Base-by-base conservation (phyloP, 2,329 filamentous ascomycete genomes). In the Intubia oerlemansii region DNA sequence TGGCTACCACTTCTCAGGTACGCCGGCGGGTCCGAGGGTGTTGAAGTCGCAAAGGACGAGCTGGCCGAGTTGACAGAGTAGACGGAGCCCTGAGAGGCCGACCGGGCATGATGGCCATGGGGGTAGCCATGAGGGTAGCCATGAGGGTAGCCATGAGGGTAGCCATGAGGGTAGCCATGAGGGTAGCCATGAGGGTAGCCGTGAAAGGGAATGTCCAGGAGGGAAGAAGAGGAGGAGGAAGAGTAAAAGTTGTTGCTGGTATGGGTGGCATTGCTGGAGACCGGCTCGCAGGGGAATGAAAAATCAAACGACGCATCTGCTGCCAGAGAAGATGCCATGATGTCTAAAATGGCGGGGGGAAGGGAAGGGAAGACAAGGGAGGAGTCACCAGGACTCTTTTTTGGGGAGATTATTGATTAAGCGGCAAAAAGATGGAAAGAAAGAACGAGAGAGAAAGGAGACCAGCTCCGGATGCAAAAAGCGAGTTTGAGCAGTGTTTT, bases 21-120 rank as follows among this genome's bases (percentile, higher is more conserved):
- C 1, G 76, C 77, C 13, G n/a, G n/a, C n/a, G 20, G 25, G 46
- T 76, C 75, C 31, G 60, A 54, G 37, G 56, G 54, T 1, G 32
- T 24, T 36, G 64, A 65, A n/a, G n/a, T n/a, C 47, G 75, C 62
- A 42, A 65, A 60, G 29, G 72, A 76, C 55, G n/a, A n/a, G n/a
- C 71, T 75, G 42, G 30, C 36, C 16, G 33, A 76, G 55, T 71
- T 75, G 42, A 29, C 29, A 11, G 30, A 37, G 22, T 35, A 35
- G 21, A 67, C 53, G 36, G 75, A 77, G 28, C 63, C 61, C 42
- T 69, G 66, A 38, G 73, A 78, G 34, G 62, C 59, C 42, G 66
- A 66, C 44, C 69, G 67, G 46, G 55, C 58, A 47, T 78, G n/a
- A n/a, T n/a, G 69, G 38, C 53, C 55, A 34, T 51, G 29, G 10